A percentile compares a stretch with the other conserved stretches of the same genome.
Conservation (phyloP, 257 asterid species). For the Solanum piurae region DNA sequence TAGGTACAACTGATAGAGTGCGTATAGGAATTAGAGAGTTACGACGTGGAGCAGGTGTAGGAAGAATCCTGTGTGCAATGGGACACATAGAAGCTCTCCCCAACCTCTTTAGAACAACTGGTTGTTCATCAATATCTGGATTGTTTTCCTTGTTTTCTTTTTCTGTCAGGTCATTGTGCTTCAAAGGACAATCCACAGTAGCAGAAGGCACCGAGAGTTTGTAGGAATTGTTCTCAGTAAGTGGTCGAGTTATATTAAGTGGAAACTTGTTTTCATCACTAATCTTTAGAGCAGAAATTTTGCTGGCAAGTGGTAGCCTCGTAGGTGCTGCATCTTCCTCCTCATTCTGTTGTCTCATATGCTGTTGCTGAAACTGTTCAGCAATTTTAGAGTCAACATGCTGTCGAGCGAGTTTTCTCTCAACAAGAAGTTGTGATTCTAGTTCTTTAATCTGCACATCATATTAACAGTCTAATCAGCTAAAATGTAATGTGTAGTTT, state of each 20-base stretch:
- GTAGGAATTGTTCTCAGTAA: conserved; percentile 25
- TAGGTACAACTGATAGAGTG: conserved; percentile 22
- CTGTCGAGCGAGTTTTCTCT: conserved; percentile 85
- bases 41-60: conserved; percentile 39
- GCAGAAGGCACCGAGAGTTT: conserved; percentile 34
- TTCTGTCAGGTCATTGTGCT: conserved; percentile 27
- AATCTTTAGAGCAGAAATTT: conserved; percentile 16
- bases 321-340: conserved; percentile 26
- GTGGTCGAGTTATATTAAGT: conserved; percentile 10
- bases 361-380: conserved; percentile 41
- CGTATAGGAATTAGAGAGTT: conserved; percentile 72
- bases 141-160: conserved; percentile 74
- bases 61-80: conserved; percentile 9
- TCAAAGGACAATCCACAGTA: conserved; percentile 14
- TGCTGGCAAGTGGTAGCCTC: conserved; percentile 55
- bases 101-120: conserved; percentile 40
- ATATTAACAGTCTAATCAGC: background rate
- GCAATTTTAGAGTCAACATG: conserved; percentile 72
- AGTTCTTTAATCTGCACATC: conserved; percentile 73
- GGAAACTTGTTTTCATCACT: conserved; percentile 21
- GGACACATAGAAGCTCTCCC: conserved; percentile 35
- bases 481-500: background rate
- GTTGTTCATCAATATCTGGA: conserved; percentile 40
- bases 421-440: conserved; percentile 82
- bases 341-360: conserved; percentile 31